Conservation (phyloP, 441 rosid genomes). For the Euphorbia celastroides region DNA sequence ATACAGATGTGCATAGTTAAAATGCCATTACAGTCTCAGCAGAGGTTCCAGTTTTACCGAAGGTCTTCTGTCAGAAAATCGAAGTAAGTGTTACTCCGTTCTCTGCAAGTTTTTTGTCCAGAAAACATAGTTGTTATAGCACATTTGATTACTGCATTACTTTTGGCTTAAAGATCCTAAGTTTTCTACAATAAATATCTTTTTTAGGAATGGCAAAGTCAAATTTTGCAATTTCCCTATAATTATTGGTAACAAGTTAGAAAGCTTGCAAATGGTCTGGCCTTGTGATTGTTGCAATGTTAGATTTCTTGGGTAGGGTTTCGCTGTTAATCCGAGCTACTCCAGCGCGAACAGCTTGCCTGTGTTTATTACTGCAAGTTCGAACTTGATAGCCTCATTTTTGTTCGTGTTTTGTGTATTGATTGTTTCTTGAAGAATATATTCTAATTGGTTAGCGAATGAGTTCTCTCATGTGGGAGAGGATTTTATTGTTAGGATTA, state of each 20-base stretch:
- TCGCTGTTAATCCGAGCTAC: slow-evolving; percentile 46
- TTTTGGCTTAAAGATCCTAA: slow-evolving; percentile 19
- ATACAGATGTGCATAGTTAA: slow-evolving; percentile 41
- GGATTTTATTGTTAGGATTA: no score
- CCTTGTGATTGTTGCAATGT: no score
- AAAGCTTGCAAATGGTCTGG: not conserved
- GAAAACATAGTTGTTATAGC: slow-evolving; percentile 17
- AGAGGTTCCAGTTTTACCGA: slow-evolving; percentile 67
- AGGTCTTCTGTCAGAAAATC: slow-evolving; percentile 46
- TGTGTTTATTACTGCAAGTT: slow-evolving; percentile 49
- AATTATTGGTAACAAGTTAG: not conserved
- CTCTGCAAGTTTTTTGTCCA: slow-evolving; percentile 12
- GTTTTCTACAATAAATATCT: slow-evolving; percentile 35
- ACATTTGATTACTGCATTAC: slow-evolving; percentile 11
- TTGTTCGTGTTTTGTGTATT: slow-evolving; percentile 72
- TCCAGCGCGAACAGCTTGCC: no score
- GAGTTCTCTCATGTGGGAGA: slow-evolving; percentile 34
- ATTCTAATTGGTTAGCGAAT: slow-evolving; percentile 51
- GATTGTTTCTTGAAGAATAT: slow-evolving; percentile 63
- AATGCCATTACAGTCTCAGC: slow-evolving; percentile 32
- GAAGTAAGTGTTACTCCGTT: slow-evolving; percentile 16
- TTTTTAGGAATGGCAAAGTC: slow-evolving; percentile 18
- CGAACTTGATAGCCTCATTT: slow-evolving; percentile 56
- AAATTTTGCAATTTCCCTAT: not conserved
- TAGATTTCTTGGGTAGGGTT: not conserved